Base-by-base conservation (phyloP, 371 early-diverging fungal genomes). In the Apophysomyces elegans region DNA sequence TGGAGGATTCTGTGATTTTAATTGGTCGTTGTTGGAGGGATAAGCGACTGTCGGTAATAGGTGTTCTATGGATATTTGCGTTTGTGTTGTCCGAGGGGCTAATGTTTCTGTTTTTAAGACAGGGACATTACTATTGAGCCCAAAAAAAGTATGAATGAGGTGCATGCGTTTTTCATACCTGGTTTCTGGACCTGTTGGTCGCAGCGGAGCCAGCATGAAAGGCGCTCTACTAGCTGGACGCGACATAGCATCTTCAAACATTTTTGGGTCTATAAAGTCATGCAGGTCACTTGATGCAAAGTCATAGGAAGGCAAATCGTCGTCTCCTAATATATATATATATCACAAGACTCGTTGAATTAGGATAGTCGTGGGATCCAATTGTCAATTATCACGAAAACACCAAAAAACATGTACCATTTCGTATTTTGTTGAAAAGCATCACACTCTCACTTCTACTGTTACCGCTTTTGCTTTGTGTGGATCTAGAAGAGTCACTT, bases 391-490 rank as follows among this genome's bases (percentile, higher is more conserved):
- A 60, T 16, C 32, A 60, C 39, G n/a, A 26, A 6, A 44, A 59
- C 5, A 37, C 16, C 13, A 37, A 59, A 37, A 59, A 43, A 5
- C 9, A 26, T 18, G 16, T 66, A 70, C 71, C 66, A 66, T 60
- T 60, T 11, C 66, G 63, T 32, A 70, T 59, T 26, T 70, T 62
- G n/a, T 65, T 60, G 32, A 70, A 70, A 14, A 70, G 45, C 66
- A 66, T 66, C 9, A 70, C 71, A 37, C 71, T 70, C 45, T 70
- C 71, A 57, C 71, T 70, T 35, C 71, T 32, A 35, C 50, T 61
- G 21, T 62, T 21, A 54, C n/a, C 56, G 7, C 54, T 46, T 39
- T 50, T 32, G 21, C 54, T 50, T 11, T 26, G n/a, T 18, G 54
- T 50, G 14, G 61, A 61, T 9, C 26, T 13, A 12, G 69, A 64